phyloP scores from a whole-genome alignment of 257 asterid genomes.

The Solanum paucissectum region DNA sequence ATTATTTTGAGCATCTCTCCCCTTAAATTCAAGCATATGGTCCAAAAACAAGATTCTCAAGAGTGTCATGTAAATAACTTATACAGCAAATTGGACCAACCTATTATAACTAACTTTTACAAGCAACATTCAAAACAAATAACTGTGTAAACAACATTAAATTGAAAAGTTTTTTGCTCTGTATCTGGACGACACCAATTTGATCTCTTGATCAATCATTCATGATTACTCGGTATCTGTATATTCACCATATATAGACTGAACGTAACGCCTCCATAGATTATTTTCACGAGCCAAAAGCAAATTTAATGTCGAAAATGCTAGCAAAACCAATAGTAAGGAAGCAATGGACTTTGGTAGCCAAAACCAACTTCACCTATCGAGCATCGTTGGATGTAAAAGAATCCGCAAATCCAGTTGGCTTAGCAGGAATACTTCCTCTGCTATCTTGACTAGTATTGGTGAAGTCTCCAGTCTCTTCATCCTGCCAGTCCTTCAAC shows the following conservation, averaged over 20 bases:
- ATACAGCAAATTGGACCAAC: not conserved
- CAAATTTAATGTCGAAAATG: not conserved
- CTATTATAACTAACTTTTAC: not conserved
- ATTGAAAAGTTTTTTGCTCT: not conserved
- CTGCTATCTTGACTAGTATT: conserved; percentile 45
- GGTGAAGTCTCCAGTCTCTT: conserved; percentile 21
- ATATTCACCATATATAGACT: not conserved
- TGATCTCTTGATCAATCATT: not conserved
- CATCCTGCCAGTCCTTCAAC: conserved; percentile 65
- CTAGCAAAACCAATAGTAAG: not conserved
- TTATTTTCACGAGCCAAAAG: not conserved
- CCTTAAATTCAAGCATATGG: not conserved
- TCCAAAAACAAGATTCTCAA: not conserved
- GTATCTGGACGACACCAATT: not conserved
- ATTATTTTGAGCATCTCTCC: not conserved
- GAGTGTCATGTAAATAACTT: not conserved
- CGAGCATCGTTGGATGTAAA: conserved; percentile 65
- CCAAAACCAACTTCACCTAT: conserved; percentile 5
- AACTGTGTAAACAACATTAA: not conserved
- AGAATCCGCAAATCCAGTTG: conserved; percentile 50
- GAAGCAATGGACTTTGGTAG: not conserved
- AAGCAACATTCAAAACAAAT: not conserved
- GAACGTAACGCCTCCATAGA: not conserved
- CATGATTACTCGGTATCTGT: not conserved
- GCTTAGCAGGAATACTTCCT: conserved; percentile 56